Percentiles rank a stretch among this genome's conserved stretches.
Conservation (phyloP, 2,329 filamentous ascomycete species). For the Fusarium buharicum region DNA sequence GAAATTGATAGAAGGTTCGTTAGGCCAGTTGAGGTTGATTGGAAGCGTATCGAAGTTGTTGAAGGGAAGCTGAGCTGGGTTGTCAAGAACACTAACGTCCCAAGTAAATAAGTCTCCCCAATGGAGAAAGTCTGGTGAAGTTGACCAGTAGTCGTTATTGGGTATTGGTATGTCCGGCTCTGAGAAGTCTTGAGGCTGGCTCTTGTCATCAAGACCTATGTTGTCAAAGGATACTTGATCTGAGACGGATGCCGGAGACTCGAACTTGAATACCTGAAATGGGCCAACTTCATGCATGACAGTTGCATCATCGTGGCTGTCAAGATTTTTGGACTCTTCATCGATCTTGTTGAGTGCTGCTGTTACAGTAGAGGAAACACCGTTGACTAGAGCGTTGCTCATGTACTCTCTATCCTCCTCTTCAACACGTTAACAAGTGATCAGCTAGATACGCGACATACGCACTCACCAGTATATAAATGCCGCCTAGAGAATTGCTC, state of each 20-base stretch:
- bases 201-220: slow-evolving; percentile 28
- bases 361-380: slow-evolving; percentile 28
- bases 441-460: too few species aligned
- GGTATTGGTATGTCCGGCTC: background rate
- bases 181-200: slow-evolving; percentile 5
- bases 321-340: slow-evolving; percentile 28
- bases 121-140: slow-evolving; percentile 27
- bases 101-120: slow-evolving; percentile 40
- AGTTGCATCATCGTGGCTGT: background rate
- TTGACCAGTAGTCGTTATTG: slow-evolving; percentile 5
- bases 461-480: slow-evolving; percentile 35
- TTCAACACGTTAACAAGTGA: background rate
- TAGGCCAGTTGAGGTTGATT: slow-evolving; percentile 22
- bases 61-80: slow-evolving; percentile 21
- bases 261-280: slow-evolving; percentile 37
- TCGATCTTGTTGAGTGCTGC: slow-evolving; percentile 35
- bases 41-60: slow-evolving; percentile 18
- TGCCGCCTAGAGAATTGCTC: slow-evolving; percentile 37
- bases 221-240: slow-evolving; percentile 18
- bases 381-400: slow-evolving; percentile 25
- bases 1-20: slow-evolving; percentile 11
- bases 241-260: slow-evolving; percentile 18
- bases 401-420: slow-evolving; percentile 31
- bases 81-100: slow-evolving; percentile 37
- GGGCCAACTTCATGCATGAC: slow-evolving; percentile 21